phyloP scores from a whole-genome alignment of 2,329 filamentous ascomycete species.

The Xylaria polymorpha region DNA sequence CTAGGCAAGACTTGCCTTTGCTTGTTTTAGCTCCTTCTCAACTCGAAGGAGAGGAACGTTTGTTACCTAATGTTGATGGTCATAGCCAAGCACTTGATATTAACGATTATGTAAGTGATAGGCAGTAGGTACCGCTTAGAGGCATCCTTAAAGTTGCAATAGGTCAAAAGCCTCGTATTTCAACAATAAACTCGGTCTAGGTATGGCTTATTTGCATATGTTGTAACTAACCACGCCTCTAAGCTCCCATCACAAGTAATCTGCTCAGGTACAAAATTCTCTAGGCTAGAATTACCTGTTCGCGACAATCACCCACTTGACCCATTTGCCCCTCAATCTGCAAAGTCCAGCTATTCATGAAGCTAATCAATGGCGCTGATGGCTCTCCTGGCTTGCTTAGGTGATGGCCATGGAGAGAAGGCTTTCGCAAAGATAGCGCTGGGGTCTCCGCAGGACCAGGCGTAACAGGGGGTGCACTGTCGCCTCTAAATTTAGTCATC shows the following conservation, averaged over 20 bases:
- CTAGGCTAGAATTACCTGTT: constrained; percentile 3
- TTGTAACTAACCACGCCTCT: not conserved
- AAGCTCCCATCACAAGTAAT: not conserved
- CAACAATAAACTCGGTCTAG: not conserved
- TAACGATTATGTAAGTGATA: not conserved
- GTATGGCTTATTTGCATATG: not conserved
- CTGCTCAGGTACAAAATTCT: constrained; percentile 3
- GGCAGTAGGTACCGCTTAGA: not conserved
- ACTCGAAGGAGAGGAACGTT: not conserved
- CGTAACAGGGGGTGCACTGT: constrained; percentile 74
- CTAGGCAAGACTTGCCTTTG: not conserved
- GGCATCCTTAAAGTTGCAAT: not conserved
- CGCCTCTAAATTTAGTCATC: constrained; percentile 70
- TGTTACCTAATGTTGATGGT: not conserved
- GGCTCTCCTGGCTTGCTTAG: not conserved
- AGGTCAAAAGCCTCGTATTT: not conserved
- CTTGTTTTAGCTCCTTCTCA: no score
- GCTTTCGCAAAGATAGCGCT: not conserved
- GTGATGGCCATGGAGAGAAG: not conserved
- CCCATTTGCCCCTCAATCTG: constrained; percentile 49
- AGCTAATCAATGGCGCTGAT: not conserved
- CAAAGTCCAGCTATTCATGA: constrained; percentile 28
- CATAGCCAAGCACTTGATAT: not conserved
- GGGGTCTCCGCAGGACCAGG: constrained; percentile 65
- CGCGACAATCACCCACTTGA: constrained; percentile 48